Base-by-base conservation (phyloP, 2,329 filamentous ascomycete species). In the Paracoccidioides brasiliensis region DNA sequence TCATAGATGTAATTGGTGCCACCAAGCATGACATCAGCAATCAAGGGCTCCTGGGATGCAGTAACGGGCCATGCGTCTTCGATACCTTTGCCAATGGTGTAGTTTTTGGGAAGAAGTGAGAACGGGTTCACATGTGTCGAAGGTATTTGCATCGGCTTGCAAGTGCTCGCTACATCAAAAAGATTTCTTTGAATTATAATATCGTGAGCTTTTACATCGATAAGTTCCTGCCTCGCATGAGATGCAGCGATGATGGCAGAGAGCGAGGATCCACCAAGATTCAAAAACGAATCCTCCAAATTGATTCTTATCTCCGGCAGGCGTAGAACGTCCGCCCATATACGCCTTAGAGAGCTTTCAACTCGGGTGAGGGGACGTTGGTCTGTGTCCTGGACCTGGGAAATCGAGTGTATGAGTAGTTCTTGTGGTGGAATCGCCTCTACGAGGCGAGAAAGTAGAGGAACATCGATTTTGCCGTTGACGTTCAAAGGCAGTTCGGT, bases 231-330 rank as follows among this genome's bases (percentile, higher is more conserved):
- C n/a, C 42, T 46, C 4, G 55, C 42, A 15, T 53, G 49, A 9
- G 58, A 57, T 12, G 51, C 49, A 41, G 55, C 55, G 6, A 51
- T 32, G 6, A 60, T 55, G 30, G 55, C 57, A 32, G 58, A 55
- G 22, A 60, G 53, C 1, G 58, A 60, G 30, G 52, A 55, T 3
- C 58, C 58, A 9, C 58, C 58, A 12, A 60, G 58, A 33, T 50
- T 50, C 22, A 56, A 15, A 56, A 60, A 60, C 5, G 52, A 51
- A 22, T 46, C 49, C 41, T 57, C 40, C 41, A 46, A 52, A 35
- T 40, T 51, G 22, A 57, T 57, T 8, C 40, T 41, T 10, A 50
- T 42, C n/a, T 43, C 48, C 5, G 57, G 57, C 5, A 59, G 40
- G 40, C 9, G 30, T 30, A 56, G 43, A 33, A 60, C 51, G 6